A percentile compares a stretch with the other conserved stretches of the same genome.
Conservation (phyloP, 495 filamentous ascomycete genomes). For the Staphylotrichum longicolle region DNA sequence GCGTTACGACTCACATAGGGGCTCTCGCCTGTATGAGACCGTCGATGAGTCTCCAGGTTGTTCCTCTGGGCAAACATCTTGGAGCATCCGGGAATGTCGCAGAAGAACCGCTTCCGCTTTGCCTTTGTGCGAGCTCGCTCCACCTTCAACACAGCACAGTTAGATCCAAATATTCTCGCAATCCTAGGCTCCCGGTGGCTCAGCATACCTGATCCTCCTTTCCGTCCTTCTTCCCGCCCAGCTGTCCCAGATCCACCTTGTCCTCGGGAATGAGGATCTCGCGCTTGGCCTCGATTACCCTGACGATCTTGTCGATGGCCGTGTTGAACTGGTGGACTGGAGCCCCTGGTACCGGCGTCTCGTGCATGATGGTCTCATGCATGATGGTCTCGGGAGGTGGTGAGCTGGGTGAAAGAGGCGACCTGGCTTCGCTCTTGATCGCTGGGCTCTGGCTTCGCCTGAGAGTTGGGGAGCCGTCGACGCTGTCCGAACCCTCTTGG, state of each 20-base stretch:
- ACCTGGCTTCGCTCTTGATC: slow-evolving; percentile 40
- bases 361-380: slow-evolving; percentile 31
- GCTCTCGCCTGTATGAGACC: slow-evolving; percentile 86
- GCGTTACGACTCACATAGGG: slow-evolving; percentile 67
- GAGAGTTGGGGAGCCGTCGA: slow-evolving; percentile 18
- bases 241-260: slow-evolving; percentile 8
- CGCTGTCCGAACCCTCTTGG: slow-evolving; percentile 33
- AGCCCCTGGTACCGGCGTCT: slow-evolving; percentile 25
- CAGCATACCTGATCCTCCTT: slow-evolving; percentile 18
- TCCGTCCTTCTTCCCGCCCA: slow-evolving; percentile 5
- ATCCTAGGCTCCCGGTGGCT: not conserved
- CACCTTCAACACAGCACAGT: not conserved
- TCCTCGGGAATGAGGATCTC: slow-evolving; percentile 33
- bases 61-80: slow-evolving; percentile 92
- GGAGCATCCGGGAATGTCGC: slow-evolving; percentile 69
- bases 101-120: slow-evolving; percentile 67
- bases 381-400: slow-evolving; percentile 28
- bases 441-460: slow-evolving; percentile 36
- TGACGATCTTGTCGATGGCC: slow-evolving; percentile 87
- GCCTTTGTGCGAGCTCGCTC: slow-evolving; percentile 12
- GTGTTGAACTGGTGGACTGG: slow-evolving; percentile 66
- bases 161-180: not conserved
- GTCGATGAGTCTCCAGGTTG: slow-evolving; percentile 85
- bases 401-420: slow-evolving; percentile 17
- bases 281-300: slow-evolving; percentile 75